Base-by-base conservation (phyloP, 2,329 filamentous ascomycete genomes). In the Phoma sp. region DNA sequence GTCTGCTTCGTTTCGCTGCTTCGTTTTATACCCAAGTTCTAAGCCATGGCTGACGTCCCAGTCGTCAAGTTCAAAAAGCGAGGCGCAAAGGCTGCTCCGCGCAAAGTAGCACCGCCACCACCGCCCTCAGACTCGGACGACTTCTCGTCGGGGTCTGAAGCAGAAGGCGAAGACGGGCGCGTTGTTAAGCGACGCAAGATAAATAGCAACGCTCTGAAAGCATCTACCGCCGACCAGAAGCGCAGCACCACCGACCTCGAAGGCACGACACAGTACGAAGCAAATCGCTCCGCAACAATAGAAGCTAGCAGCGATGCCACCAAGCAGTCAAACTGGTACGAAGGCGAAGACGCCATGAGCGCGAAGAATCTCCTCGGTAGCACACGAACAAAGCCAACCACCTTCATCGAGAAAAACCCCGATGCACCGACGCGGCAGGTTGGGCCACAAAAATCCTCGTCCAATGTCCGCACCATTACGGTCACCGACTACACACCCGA, bases 401-500 rank as follows among this genome's bases (percentile, higher is more conserved):
- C 36, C 0, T 93, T 92, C 71, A 90, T 96, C 57, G 84, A 89
- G 66, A 93, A 89, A 78, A 93, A 93, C 64, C 87, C 90, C 14
- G 83, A 96, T 70, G 87, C 89, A 7, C 85, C 87, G 2, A 79
- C 77, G 25, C 83, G 86, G 59, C 82, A 84, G 32, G 88, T 96
- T 27, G 95, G 95, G 0, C 95, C 95, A 0, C 83, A 96, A 58
- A 96, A 96, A 75, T 89, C 90, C 1, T 84, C 93, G 0, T 90
- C 90, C 1, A 98, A 98, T 67, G 88, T 99, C 51, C 87, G 95
- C 46, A 96, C 90, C 2, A 89, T 96, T 60, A 98, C 93, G 0
- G 84, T 93, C 6, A 96, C 87, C 29, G 95, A 99, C 71, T 98
- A 91, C 71, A 89, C 90, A 0, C 91, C 93, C 0, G 93, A 98